These are phyloP conservation scores for Rhodotorula paludigena DNA, from an alignment of 768 basidiomycete species.

Conservation along the genomic window DNA sequence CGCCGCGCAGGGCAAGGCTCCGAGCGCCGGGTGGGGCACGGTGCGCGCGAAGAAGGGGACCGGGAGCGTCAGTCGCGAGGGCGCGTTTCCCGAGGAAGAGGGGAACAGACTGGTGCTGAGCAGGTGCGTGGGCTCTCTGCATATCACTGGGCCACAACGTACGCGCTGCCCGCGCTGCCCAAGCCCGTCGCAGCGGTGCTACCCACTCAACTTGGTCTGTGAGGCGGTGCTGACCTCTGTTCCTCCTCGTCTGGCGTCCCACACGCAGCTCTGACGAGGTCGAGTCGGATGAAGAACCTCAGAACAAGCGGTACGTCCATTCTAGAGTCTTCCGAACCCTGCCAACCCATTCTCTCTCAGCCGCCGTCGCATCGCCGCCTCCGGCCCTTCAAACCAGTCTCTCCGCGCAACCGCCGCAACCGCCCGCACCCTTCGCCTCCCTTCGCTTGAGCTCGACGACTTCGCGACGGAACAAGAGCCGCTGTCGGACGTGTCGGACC, in stretches of 20 bases:
- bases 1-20: slow-evolving; percentile 11
- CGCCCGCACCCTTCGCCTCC: not conserved
- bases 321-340: too few relatives aligned
- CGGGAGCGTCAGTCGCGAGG: slow-evolving; percentile 6
- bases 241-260: not conserved
- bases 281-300: not conserved
- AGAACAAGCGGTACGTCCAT: not conserved
- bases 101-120: not conserved
- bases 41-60: slow-evolving; percentile 6
- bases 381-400: not conserved
- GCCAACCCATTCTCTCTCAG: not conserved
- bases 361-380: not conserved
- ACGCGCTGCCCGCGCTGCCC: too few relatives aligned
- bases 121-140: not conserved
- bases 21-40: slow-evolving; percentile 5
- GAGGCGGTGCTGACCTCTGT: not conserved
- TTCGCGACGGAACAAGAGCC: not conserved
- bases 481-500: slow-evolving; percentile 6
- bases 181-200: not conserved
- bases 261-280: not conserved
- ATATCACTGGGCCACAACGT: not conserved
- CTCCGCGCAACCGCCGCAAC: not conserved
- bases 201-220: not conserved
- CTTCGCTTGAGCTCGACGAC: not conserved
- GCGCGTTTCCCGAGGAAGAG: slow-evolving; percentile 11